Percentiles rank a stretch among this genome's conserved stretches.
Conservation (phyloP, 352 stramenopile genomes). For the Pythium inflatum region DNA sequence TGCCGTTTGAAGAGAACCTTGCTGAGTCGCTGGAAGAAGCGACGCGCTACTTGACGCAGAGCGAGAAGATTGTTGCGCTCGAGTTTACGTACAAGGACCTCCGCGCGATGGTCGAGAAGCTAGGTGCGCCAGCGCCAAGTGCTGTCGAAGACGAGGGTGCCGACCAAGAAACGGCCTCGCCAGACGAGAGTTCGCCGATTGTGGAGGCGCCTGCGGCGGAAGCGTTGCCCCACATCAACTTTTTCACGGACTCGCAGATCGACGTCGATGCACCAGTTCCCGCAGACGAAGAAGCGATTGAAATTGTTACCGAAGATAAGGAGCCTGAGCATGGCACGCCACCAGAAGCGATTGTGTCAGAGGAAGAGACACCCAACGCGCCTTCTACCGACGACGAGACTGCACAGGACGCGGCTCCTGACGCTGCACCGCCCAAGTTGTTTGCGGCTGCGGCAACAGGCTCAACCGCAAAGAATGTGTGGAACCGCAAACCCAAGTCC, state of each 20-base stretch:
- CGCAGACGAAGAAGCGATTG: neutral
- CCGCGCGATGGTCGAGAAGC: constrained; percentile 58
- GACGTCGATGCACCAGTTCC: constrained; percentile 41
- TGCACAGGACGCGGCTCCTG: constrained; percentile 6
- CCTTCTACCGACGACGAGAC: constrained; percentile 20
- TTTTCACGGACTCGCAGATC: constrained; percentile 82
- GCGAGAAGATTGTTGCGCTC: constrained; percentile 75
- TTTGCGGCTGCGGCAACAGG: constrained; percentile 46
- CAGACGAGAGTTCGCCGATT: neutral
- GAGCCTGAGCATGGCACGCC: constrained; percentile 5
- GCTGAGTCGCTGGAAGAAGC: constrained; percentile 78
- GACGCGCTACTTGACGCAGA: constrained; percentile 67
- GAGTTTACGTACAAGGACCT: constrained; percentile 73
- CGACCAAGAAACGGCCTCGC: neutral
- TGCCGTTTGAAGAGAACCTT: constrained; percentile 82
- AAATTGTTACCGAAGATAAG: constrained; percentile 19
- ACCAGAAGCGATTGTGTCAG: constrained; percentile 21
- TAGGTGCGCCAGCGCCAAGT: constrained; percentile 19
- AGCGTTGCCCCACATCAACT: constrained; percentile 77
- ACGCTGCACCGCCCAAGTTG: constrained; percentile 49
- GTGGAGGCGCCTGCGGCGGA: constrained; percentile 40
- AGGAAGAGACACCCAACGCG: constrained; percentile 21
- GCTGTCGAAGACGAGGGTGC: constrained; percentile 21
- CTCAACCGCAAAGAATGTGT: constrained; percentile 3
- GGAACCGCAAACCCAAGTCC: constrained; percentile 18